Evolutionary conservation across 2,329 filamentous ascomycete species (phyloP).

Genomic region (Fusarium mundagurra): DNA sequence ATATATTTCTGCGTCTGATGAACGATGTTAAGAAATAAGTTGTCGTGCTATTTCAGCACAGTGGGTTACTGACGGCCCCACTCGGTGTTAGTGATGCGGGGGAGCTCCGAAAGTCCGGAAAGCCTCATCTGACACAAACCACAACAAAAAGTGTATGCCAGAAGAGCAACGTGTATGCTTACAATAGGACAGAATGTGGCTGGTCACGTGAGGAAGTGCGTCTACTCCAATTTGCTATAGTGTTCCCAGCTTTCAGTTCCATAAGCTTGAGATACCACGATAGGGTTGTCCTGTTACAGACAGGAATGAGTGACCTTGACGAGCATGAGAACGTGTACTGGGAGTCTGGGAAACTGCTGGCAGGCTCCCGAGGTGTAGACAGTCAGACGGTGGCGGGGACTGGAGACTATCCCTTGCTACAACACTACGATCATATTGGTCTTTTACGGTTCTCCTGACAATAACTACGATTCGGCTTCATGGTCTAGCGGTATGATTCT

Average conservation of each 20-base stretch:
- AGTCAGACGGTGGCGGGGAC: fast-evolving
- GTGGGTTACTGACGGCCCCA: neutral
- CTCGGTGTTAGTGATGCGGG: neutral
- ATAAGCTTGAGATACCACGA: neutral
- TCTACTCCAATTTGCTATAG: neutral
- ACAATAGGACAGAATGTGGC: fast-evolving
- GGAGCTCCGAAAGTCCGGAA: neutral
- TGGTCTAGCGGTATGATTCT: slow-evolving; percentile 34
- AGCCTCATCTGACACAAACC: neutral
- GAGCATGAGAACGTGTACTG: neutral
- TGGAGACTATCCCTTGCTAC: fast-evolving
- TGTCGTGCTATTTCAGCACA: fast-evolving
- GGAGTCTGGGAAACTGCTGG: neutral
- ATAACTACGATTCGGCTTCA: neutral
- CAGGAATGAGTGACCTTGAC: neutral
- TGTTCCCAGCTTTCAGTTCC: neutral
- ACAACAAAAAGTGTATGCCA: neutral
- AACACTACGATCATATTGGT: fast-evolving
- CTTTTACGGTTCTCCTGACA: fast-evolving
- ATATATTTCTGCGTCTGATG: neutral
- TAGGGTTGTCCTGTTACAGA: neutral
- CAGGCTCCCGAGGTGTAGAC: neutral
- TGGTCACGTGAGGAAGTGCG: neutral
- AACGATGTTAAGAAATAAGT: neutral
- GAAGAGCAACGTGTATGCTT: neutral